Evolutionary conservation across 371 early-diverging fungal genomes (phyloP).

Genomic region (Batrachochytrium dendrobatidis): DNA sequence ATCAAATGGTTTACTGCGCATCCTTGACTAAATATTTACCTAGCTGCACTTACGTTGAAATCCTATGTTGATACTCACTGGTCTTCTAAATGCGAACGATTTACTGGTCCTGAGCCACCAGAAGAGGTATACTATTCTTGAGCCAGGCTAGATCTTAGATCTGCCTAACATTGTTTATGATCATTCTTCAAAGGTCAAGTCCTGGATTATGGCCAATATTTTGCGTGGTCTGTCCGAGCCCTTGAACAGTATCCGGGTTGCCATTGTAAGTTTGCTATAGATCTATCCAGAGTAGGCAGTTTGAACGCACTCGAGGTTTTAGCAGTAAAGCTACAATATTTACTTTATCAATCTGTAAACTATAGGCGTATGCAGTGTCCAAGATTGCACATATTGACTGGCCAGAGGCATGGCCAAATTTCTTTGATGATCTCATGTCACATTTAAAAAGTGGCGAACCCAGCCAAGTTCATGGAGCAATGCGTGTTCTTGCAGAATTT

Average conservation of each 20-base stretch:
- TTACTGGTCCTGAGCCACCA: constrained; percentile 49
- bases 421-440: constrained; percentile 68
- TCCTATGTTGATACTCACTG: constrained; percentile 72
- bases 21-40: constrained; percentile 19
- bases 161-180: no score
- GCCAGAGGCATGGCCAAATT: constrained; percentile 91
- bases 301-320: neutral
- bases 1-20: constrained; percentile 14
- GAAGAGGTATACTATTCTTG: constrained; percentile 33
- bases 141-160: neutral
- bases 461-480: constrained; percentile 75
- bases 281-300: constrained; percentile 2
- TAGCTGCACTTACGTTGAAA: constrained; percentile 72
- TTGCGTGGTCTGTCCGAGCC: constrained; percentile 51
- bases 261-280: constrained; percentile 29
- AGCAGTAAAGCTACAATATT: neutral
- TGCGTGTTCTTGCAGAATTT: constrained; percentile 82
- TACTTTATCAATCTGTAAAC: neutral
- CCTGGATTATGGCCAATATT: constrained; percentile 43
- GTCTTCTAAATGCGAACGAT: constrained; percentile 56
- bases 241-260: constrained; percentile 54
- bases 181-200: no score
- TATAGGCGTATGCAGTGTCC: constrained; percentile 74
- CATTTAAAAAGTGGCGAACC: constrained; percentile 58
- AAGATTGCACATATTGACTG: constrained; percentile 87